phyloP scores from a whole-genome alignment of 2,329 filamentous ascomycete genomes.

The Dactylellina drechsleri region DNA sequence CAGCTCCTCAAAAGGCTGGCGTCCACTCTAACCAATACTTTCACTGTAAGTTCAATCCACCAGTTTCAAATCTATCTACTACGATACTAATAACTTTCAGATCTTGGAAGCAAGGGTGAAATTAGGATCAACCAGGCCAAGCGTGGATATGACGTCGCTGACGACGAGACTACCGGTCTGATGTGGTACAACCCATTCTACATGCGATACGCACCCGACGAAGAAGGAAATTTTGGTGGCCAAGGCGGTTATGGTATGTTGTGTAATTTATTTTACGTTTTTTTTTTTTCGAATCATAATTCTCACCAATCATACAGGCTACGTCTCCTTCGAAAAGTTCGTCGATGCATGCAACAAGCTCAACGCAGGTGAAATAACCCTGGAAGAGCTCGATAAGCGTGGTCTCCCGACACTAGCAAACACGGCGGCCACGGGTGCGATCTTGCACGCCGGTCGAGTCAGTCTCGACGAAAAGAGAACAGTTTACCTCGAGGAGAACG shows the following conservation, averaged over 20 bases:
- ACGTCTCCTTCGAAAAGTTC: conserved; percentile 95
- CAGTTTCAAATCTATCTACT: background rate
- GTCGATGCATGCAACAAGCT: conserved; percentile 84
- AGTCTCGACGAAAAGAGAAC: conserved; percentile 85
- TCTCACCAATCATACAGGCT: conserved; percentile 64
- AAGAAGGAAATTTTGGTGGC: conserved; percentile 92
- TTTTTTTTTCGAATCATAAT: background rate
- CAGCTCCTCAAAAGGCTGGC: conserved; percentile 87
- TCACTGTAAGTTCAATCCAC: conserved; percentile 69
- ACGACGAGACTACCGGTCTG: conserved; percentile 73
- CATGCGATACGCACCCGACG: conserved; percentile 92
- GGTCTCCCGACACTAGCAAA: conserved; percentile 86
- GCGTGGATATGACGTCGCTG: conserved; percentile 92
- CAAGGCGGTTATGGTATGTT: conserved; percentile 79
- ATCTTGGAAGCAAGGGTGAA: conserved; percentile 84
- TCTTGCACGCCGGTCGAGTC: conserved; percentile 84
- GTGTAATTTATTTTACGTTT: background rate
- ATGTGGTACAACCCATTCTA: conserved; percentile 95
- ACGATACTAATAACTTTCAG: conserved; percentile 56
- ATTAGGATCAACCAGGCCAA: conserved; percentile 92
- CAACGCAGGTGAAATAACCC: conserved; percentile 76
- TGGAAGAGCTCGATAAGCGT: conserved; percentile 80
- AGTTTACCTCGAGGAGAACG: conserved; percentile 73
- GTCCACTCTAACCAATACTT: conserved; percentile 99
- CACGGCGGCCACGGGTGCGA: conserved; percentile 90